Evolutionary conservation across 2,329 filamentous ascomycete species (phyloP).

Genomic region (Trichoderma sp.): DNA sequence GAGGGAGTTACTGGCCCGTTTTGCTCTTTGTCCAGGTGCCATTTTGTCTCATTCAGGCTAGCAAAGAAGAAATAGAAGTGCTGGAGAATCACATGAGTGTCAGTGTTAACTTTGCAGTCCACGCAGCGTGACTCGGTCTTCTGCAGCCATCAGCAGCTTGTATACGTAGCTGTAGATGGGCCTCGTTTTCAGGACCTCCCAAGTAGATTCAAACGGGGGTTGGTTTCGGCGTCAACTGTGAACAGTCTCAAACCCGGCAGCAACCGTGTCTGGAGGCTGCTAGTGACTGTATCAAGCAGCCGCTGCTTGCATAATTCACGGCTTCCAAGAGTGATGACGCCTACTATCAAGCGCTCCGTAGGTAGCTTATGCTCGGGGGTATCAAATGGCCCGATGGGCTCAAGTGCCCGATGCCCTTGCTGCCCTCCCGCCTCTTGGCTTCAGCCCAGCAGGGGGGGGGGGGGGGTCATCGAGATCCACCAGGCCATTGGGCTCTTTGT

Average conservation of each 20-base stretch:
- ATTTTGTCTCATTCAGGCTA: background rate
- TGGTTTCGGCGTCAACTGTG: background rate
- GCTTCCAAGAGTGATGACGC: background rate
- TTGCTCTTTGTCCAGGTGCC: background rate
- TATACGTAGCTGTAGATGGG: background rate
- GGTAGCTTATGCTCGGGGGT: no score
- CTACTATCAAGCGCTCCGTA: no score
- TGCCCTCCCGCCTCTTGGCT: background rate
- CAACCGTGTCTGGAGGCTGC: no score
- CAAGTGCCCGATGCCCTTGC: background rate
- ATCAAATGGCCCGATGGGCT: background rate
- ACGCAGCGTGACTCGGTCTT: background rate
- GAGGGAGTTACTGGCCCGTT: slow-evolving; percentile 9
- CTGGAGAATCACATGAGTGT: background rate
- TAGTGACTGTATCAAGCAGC: background rate
- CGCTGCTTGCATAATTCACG: background rate
- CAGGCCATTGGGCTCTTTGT: background rate
- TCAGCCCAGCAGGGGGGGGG: slow-evolving; percentile 2
- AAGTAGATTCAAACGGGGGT: background rate
- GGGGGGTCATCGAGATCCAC: background rate
- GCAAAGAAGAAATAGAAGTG: slow-evolving; percentile 17
- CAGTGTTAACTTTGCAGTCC: background rate
- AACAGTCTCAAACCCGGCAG: no score
- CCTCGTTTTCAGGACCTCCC: background rate
- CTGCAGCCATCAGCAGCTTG: background rate